Base-by-base conservation (phyloP, 306 rosid species). In the Rosa rugosa region DNA sequence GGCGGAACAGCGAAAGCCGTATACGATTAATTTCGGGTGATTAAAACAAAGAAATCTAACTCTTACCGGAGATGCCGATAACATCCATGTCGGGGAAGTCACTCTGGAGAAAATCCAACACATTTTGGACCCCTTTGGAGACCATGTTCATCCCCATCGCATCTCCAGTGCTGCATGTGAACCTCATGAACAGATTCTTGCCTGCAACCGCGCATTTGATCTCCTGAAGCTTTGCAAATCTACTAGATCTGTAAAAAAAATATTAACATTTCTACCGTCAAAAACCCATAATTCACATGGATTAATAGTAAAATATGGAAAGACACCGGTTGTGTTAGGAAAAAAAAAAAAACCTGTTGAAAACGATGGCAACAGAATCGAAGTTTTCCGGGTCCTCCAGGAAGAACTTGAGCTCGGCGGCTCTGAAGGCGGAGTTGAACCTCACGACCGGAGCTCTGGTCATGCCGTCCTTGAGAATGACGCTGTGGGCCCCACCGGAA, bases 91-190 rank as follows among this genome's bases (percentile, higher is more conserved):
- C 78, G 0, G 81, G 81, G 69, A 82, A 82, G 4, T 82, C 75
- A 6, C 44, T 40, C 18, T 40, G 85, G 41, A 77, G 78, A 9
- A 62, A 82, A 42, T 81, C 81, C 7, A 82, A 41, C 3, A 81
- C 84, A 62, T 81, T 76, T 71, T 81, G 84, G 31, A 81, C 84
- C 1, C 84, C 84, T 50, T 81, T 81, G 23, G 84, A 81, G 44
- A 81, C 75, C 84, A 81, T 81, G 77, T 81, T 81, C 84, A 81
- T 81, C 74, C 81, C 84, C 84, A 81, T 81, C 17, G 84, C 84
- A 63, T 81, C 84, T 25, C 84, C 84, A 5, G 84, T 81, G 69
- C 72, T 76, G 74, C 84, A 81, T 0, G 68, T 49, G n/a, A 81
- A 81, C 60, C 84, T 81, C 23, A 81, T 62, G 77, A 76, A 76